Base-by-base conservation (phyloP, 1,284 basidiomycete genomes). In the Sporisorium sorghi region DNA sequence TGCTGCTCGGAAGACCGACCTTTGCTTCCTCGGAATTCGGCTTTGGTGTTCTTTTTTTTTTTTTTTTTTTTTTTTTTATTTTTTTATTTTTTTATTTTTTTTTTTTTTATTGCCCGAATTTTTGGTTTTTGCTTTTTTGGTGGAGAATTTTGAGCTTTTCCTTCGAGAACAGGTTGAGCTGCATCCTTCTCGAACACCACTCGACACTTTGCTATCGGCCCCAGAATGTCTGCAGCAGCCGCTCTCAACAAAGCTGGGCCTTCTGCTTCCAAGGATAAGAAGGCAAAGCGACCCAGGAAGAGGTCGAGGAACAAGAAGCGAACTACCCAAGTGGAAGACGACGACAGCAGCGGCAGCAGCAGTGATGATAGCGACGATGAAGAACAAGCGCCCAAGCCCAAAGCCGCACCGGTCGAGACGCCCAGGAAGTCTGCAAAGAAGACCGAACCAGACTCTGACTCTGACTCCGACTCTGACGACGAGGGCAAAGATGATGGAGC, bases 291-390 rank as follows among this genome's bases (percentile, higher is more conserved):
- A 10, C 8, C 53, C 23, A 56, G 65, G 23, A 73, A 69, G 55
- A 46, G 70, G 52, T 44, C 24, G 52, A 61, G 62, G 23, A 74
- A 66, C 59, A 70, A 69, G 57, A 74, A 70, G 49, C 62, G 67
- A 28, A 74, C 66, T 21, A 35, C 46, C 24, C 63, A 64, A 53
- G 58, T 56, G n/a, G 67, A 70, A 48, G 67, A 69, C 44, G 48
- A 52, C 47, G 55, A 48, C 47, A 30, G 40, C 30, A 61, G 63
- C 50, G 59, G 66, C 53, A 55, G 60, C 43, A 51, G 49, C 21
- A 70, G 57, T 40, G 63, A 60, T 37, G 63, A 58, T 21, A 70
- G 57, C 42, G 63, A 60, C 42, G 63, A 60, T 37, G 63, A 58
- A 14, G 66, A 74, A 52, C 56, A 63, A 14, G 50, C 52, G 9